Evolutionary conservation across 2,329 filamentous ascomycete genomes (phyloP).

Genomic region (Pseudovirgaria hyperparasitica): DNA sequence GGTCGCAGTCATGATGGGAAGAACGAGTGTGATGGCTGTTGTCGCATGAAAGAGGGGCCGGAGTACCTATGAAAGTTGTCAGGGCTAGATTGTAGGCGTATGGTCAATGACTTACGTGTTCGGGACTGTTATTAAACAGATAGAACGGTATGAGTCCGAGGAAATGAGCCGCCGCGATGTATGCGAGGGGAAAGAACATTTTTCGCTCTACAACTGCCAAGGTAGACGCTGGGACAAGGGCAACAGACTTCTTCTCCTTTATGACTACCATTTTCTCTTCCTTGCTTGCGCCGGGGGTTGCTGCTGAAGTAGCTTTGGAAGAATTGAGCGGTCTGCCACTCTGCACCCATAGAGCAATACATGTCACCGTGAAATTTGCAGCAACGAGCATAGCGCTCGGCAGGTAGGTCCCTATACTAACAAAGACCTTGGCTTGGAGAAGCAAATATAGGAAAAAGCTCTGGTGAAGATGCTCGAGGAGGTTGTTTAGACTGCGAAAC

Average conservation of each 20-base stretch:
- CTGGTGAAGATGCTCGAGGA: conserved; percentile 93
- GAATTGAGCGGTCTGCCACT: conserved; percentile 45
- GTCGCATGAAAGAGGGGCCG: conserved; percentile 15
- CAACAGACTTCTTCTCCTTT: conserved; percentile 19
- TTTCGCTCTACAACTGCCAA: conserved; percentile 44
- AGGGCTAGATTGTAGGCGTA: conserved; percentile 39
- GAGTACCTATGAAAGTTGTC: conserved; percentile 9
- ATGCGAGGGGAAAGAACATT: conserved; percentile 57
- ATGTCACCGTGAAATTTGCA: conserved; percentile 89
- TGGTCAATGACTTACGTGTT: conserved; percentile 40
- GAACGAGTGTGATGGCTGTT: conserved; percentile 18
- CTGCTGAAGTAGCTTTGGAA: conserved; percentile 13
- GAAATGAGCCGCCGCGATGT: conserved; percentile 63
- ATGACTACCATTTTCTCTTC: conserved; percentile 30
- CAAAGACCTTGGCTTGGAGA: conserved; percentile 83
- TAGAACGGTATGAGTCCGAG: conserved; percentile 71
- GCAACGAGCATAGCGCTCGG: conserved; percentile 96
- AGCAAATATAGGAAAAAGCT: conserved; percentile 99
- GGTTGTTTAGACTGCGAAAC: conserved; percentile 87
- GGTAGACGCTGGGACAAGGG: conserved; percentile 25
- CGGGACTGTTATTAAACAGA: conserved; percentile 65
- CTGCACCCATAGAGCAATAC: conserved; percentile 85
- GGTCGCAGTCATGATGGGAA: conserved; percentile 18
- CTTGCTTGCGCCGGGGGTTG: conserved; percentile 3
- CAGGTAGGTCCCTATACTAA: conserved; percentile 94